phyloP scores from a whole-genome alignment of 805 yeast genomes.

The Cyberlindnera maclurae region DNA sequence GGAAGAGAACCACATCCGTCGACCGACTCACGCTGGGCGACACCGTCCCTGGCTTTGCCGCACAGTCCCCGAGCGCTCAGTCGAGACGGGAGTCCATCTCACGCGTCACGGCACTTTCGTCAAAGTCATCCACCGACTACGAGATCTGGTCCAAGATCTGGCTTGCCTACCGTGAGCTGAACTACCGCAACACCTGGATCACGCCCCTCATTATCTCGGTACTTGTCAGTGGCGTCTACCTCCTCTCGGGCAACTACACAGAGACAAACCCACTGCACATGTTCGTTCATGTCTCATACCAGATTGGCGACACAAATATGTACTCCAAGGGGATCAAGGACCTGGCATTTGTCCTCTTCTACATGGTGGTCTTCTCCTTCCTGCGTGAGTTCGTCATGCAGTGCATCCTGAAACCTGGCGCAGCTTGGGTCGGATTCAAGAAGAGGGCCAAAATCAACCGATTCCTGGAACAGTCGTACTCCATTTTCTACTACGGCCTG shows the following conservation, averaged over 20 bases:
- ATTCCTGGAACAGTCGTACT: constrained; percentile 90
- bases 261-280: constrained; percentile 53
- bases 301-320: constrained; percentile 50
- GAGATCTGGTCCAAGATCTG: constrained; percentile 50
- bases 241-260: constrained; percentile 51
- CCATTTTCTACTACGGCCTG: constrained; percentile 70
- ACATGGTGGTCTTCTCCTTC: constrained; percentile 85
- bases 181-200: constrained; percentile 62
- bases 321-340: constrained; percentile 90
- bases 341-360: constrained; percentile 67
- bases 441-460: constrained; percentile 53
- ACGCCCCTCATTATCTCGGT: constrained; percentile 48
- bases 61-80: constrained; percentile 47
- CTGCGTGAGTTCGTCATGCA: constrained; percentile 90
- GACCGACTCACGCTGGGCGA: constrained; percentile 76
- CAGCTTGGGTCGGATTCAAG: constrained; percentile 43
- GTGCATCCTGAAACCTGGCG: constrained; percentile 65
- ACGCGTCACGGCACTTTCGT: constrained; percentile 29
- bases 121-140: constrained; percentile 33
- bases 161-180: constrained; percentile 51
- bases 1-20: constrained; percentile 57
- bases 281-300: constrained; percentile 61
- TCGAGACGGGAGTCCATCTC: constrained; percentile 33
- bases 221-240: constrained; percentile 35
- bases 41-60: constrained; percentile 58